These are phyloP conservation scores for Fusarium nisikadoi DNA, from an alignment of 2,329 filamentous ascomycete species.

Conservation along the genomic window DNA sequence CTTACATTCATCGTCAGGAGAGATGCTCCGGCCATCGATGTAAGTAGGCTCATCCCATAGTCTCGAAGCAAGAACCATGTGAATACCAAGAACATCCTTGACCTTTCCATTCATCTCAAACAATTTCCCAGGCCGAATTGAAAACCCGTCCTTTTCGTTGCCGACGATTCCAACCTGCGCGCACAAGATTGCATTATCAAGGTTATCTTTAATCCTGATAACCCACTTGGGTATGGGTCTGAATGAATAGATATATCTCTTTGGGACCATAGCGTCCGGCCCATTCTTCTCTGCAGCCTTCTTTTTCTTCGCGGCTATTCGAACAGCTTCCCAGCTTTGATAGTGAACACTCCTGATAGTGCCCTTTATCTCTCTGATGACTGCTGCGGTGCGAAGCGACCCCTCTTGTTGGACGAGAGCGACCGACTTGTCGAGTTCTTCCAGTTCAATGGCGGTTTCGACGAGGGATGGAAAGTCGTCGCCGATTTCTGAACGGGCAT, in stretches of 20 bases:
- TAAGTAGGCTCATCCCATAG: background rate
- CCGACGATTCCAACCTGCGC: background rate
- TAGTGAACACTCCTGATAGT: background rate
- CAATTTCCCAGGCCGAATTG: background rate
- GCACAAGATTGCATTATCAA: background rate
- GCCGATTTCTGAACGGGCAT: background rate
- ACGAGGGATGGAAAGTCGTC: background rate
- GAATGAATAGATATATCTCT: background rate
- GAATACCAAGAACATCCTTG: background rate
- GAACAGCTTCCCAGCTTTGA: background rate
- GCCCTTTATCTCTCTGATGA: background rate
- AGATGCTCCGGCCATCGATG: background rate
- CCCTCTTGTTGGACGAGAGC: background rate
- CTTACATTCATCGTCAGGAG: background rate
- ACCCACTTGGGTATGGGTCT: background rate
- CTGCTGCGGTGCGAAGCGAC: background rate
- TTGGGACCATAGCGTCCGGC: background rate
- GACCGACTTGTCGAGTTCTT: background rate
- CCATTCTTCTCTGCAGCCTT: background rate
- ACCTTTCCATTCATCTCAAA: background rate
- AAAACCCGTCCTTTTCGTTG: background rate
- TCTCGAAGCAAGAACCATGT: conserved; percentile 1
- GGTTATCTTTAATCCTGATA: background rate
- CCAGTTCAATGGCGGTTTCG: background rate
- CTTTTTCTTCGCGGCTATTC: background rate